phyloP scores from a whole-genome alignment of 352 stramenopile species.

The Aphanomyces stellatus region DNA sequence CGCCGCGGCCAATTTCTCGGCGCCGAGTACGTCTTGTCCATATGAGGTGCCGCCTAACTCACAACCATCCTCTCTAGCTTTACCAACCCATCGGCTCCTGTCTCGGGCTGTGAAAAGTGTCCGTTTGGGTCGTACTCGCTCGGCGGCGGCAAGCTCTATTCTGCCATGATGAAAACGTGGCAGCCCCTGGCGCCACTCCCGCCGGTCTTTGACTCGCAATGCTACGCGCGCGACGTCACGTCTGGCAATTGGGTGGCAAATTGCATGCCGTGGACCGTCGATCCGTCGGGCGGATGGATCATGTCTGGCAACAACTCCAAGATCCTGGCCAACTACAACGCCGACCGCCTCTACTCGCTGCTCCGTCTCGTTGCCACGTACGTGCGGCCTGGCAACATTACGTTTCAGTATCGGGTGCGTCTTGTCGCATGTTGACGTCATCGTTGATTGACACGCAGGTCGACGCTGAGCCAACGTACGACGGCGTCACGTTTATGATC shows the following conservation, averaged over 20 bases:
- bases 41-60: no score
- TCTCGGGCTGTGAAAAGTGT: conserved; percentile 67
- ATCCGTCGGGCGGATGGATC: conserved; percentile 44
- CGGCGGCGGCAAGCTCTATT: conserved; percentile 64
- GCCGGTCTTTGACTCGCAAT: conserved; percentile 60
- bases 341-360: conserved; percentile 59
- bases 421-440: background rate
- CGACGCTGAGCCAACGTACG: conserved; percentile 60
- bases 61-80: conserved; percentile 32
- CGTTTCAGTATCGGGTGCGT: conserved; percentile 61
- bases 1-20: conserved; percentile 62
- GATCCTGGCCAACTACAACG: conserved; percentile 56
- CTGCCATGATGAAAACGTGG: conserved; percentile 59
- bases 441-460: conserved; percentile 1
- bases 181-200: conserved; percentile 41
- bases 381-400: conserved; percentile 58
- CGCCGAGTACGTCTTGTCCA: conserved; percentile 68
- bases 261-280: conserved; percentile 59
- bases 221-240: conserved; percentile 66
- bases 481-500: conserved; percentile 67
- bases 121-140: conserved; percentile 66
- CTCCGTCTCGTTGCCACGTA: conserved; percentile 66
- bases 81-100: conserved; percentile 32
- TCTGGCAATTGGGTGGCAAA: conserved; percentile 67
- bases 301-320: conserved; percentile 60